A percentile compares a stretch with the other conserved stretches of the same genome.
Evolutionary conservation across 768 basidiomycete species (phyloP).

Genomic region (Cantharellus cinnabarinus): DNA sequence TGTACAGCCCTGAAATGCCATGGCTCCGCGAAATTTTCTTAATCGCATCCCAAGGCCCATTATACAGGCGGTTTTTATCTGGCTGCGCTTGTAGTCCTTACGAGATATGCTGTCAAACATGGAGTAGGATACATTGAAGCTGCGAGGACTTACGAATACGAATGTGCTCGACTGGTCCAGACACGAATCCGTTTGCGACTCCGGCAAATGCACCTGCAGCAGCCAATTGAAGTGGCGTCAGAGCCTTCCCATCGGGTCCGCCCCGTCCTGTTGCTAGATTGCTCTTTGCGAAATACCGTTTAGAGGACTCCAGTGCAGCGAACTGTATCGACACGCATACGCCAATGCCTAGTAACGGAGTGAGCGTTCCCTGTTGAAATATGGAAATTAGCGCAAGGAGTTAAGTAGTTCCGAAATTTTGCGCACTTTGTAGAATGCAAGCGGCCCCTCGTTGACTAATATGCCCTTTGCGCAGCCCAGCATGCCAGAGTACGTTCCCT

Average conservation of each 20-base stretch:
- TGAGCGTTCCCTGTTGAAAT: conserved; percentile 53
- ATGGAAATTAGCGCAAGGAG: neutral
- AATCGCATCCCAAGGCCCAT: conserved; percentile 74
- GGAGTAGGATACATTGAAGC: neutral
- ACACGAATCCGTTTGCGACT: conserved; percentile 76
- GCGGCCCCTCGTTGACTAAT: conserved; percentile 72
- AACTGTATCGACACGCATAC: conserved; percentile 94
- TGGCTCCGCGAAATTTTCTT: conserved; percentile 57
- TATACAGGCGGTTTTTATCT: conserved; percentile 49
- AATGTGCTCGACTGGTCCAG: conserved; percentile 93
- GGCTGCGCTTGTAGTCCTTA: conserved; percentile 83
- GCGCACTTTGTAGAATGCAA: conserved; percentile 84
- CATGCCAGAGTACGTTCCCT: conserved; percentile 78
- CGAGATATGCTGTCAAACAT: neutral
- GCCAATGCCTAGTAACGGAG: conserved; percentile 80
- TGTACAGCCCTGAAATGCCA: conserved; percentile 74
- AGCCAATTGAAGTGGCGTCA: conserved; percentile 47
- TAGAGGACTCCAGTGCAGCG: conserved; percentile 68
- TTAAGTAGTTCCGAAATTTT: neutral
- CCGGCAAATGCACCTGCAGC: conserved; percentile 69
- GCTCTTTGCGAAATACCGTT: conserved; percentile 49
- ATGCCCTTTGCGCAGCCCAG: conserved; percentile 79
- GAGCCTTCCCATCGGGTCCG: conserved; percentile 39
- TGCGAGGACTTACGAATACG: conserved; percentile 56
- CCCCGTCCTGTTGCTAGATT: conserved; percentile 41